These are phyloP conservation scores for Penicillium sp. DNA, from an alignment of 2,329 filamentous ascomycete genomes.

Conservation along the genomic window DNA sequence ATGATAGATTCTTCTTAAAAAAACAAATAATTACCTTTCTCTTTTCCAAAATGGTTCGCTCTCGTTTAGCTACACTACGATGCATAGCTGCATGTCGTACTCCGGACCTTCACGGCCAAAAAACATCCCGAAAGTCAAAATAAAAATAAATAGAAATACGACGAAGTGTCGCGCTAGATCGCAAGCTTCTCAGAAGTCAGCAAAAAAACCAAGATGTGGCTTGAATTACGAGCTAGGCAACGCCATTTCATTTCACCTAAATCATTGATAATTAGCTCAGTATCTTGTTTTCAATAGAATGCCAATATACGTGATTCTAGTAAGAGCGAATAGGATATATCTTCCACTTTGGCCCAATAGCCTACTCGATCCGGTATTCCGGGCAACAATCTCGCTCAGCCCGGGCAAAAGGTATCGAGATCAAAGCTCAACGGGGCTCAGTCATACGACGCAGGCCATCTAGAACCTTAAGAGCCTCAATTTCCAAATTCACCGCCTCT, in stretches of 20 bases:
- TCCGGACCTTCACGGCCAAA: background rate
- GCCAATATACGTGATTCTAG: background rate
- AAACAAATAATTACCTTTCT: background rate
- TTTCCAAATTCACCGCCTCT: background rate
- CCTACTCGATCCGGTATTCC: background rate
- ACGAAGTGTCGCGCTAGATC: background rate
- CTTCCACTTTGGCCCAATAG: background rate
- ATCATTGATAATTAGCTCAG: background rate
- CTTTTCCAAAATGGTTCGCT: background rate
- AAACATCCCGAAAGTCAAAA: background rate
- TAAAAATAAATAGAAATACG: background rate
- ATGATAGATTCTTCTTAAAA: background rate
- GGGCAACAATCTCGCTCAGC: background rate
- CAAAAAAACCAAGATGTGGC: background rate
- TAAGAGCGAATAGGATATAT: background rate
- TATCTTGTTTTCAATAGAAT: background rate
- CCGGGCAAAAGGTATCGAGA: background rate
- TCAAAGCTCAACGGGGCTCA: background rate
- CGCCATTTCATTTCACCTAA: background rate
- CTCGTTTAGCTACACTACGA: background rate
- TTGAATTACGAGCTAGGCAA: background rate
- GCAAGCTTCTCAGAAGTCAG: background rate
- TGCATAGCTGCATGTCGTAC: background rate
- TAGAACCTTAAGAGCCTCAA: conserved; percentile 1
- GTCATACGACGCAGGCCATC: background rate